Base-by-base conservation (phyloP, 2,329 filamentous ascomycete species). In the Colletotrichum melonis region DNA sequence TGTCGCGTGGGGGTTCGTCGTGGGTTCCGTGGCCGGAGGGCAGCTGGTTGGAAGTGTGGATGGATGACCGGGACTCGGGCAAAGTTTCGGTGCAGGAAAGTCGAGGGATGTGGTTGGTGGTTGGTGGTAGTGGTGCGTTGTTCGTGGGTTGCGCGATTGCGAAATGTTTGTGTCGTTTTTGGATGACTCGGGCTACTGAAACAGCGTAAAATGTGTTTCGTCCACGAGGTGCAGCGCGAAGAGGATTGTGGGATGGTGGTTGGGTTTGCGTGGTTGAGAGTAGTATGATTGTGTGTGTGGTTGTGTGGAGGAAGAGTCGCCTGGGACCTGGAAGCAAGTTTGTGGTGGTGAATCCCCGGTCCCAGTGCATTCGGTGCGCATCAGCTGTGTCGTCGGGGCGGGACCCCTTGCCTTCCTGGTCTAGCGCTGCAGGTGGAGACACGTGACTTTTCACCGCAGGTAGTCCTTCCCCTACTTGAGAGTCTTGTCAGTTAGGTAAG, bases 201-300 rank as follows among this genome's bases (percentile, higher is more conserved):
- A 69, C 69, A 69, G 65, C 58, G n/a, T 2, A 28, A 64, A 69
- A 71, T 71, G 71, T 65, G 71, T 73, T 73, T 73, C 71, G 67
- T 73, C 67, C 71, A 60, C 67, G 71, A 73, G 71, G 35, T 55
- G 67, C 46, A 66, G 67, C 71, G 71, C 67, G 59, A 64, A 64
- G 67, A 32, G 26, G 59, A 9, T 69, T 69, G 55, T 66, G 54
- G 49, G 16, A 65, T 59, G 71, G 22, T 59, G 70, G 38, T 57
- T 56, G 54, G 46, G 26, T 71, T 65, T 57, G 64, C 65, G 52
- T 69, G 58, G 38, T 52, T 55, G 35, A 30, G 62, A 60, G 66
- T 55, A 64, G 35, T 60, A 49, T 57, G 67, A 56, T 64, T 32
- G 49, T 62, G 67, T 46, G 42, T n/a, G 42, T 42, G 14, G 16